phyloP scores from a whole-genome alignment of 140 eudicot species.

The Erigeron philadelphicus region DNA sequence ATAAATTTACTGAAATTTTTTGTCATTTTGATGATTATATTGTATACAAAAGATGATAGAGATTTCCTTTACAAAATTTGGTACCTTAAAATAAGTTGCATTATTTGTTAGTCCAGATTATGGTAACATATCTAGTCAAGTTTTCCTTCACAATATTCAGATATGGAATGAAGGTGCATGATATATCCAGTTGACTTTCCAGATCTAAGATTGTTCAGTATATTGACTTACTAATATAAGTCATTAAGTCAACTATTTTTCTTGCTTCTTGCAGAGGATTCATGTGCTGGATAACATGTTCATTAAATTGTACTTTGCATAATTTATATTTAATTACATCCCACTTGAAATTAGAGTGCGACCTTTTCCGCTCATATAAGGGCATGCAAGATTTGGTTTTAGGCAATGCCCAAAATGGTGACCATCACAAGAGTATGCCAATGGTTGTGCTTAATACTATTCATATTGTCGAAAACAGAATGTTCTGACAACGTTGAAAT shows the following conservation, averaged over 20 bases:
- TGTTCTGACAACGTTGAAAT: slow-evolving; percentile 31
- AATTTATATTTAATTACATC: neutral
- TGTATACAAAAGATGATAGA: no score
- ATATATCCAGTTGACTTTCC: neutral
- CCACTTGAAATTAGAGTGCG: slow-evolving; percentile 26
- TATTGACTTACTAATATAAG: slow-evolving; percentile 19
- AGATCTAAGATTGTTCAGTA: slow-evolving; percentile 18
- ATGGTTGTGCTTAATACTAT: slow-evolving; percentile 26
- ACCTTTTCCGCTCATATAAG: slow-evolving; percentile 24
- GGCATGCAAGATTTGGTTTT: slow-evolving; percentile 21
- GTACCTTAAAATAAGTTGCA: no score
- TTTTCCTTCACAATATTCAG: no score
- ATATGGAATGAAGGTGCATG: no score
- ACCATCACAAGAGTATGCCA: slow-evolving; percentile 27
- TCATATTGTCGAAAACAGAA: slow-evolving; percentile 24
- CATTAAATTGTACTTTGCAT: slow-evolving; percentile 5
- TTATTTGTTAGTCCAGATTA: neutral
- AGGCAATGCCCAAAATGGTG: slow-evolving; percentile 21
- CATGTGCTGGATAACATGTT: slow-evolving; percentile 30
- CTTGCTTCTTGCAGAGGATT: neutral
- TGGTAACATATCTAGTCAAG: neutral
- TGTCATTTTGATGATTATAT: no score
- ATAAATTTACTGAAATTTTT: no score
- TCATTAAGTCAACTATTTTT: slow-evolving; percentile 20
- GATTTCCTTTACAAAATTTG: no score